Evolutionary conservation across 495 filamentous ascomycete genomes (phyloP).

Genomic region (Daldinia childiae): DNA sequence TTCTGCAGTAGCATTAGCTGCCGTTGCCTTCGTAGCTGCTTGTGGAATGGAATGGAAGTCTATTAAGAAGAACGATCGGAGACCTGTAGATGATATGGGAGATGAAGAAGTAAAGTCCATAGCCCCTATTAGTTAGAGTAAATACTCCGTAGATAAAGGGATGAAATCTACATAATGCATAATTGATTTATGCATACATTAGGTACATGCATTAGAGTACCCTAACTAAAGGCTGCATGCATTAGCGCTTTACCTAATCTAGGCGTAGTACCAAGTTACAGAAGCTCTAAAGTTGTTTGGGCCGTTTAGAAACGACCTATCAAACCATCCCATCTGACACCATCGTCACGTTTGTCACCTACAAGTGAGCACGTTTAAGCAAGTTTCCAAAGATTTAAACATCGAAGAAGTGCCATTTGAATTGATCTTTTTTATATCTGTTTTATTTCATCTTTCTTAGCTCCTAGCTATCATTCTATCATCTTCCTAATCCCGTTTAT

Average conservation of each 20-base stretch:
- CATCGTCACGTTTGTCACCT: constrained; percentile 27
- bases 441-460: not conserved
- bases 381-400: constrained; percentile 21
- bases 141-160: no score
- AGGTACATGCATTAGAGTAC: no score
- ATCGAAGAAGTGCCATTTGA: not conserved
- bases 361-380: constrained; percentile 47
- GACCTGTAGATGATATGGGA: no score
- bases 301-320: constrained; percentile 1
- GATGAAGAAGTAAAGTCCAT: no score
- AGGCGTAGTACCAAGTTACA: constrained; percentile 10
- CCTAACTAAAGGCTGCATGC: not conserved
- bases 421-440: not conserved
- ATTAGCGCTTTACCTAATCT: not conserved
- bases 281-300: constrained; percentile 22
- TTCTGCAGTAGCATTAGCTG: no score
- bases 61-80: no score
- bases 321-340: constrained; percentile 17
- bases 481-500: constrained; percentile 5
- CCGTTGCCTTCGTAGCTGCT: no score
- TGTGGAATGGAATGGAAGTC: no score
- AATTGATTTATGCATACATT: no score
- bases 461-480: constrained; percentile 2
- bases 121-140: no score
- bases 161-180: no score